These are phyloP conservation scores for Cynanchum wilfordii DNA, from an alignment of 257 asterid genomes.

Conservation along the genomic window DNA sequence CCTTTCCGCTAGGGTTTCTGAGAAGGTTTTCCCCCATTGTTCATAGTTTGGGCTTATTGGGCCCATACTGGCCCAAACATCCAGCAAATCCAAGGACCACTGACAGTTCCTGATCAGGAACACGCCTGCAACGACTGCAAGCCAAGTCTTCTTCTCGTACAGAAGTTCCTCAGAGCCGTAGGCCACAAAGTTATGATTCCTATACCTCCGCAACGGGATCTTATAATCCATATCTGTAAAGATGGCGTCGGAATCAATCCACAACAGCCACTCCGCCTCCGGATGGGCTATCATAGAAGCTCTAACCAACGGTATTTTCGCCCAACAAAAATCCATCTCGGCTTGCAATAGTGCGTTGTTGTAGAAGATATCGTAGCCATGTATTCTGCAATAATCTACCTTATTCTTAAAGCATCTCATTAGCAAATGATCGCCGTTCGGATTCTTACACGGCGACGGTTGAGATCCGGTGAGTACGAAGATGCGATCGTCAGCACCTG, in stretches of 20 bases:
- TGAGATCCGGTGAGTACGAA: slow-evolving; percentile 66
- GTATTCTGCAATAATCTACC: slow-evolving; percentile 59
- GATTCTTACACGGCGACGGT: slow-evolving; percentile 48
- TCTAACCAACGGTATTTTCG: slow-evolving; percentile 16
- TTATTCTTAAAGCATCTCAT: slow-evolving; percentile 64
- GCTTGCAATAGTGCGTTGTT: slow-evolving; percentile 32
- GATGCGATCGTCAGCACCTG: slow-evolving; percentile 26
- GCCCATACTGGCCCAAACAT: slow-evolving; percentile 14
- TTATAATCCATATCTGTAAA: slow-evolving; percentile 14
- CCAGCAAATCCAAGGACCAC: slow-evolving; percentile 14
- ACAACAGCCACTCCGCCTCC: slow-evolving; percentile 6
- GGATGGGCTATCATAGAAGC: slow-evolving; percentile 14
- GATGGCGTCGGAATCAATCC: slow-evolving; percentile 15
- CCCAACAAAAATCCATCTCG: slow-evolving; percentile 15
- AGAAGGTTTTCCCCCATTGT: slow-evolving; percentile 20
- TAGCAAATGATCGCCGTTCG: slow-evolving; percentile 48
- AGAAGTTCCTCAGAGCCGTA: not conserved
- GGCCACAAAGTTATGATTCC: not conserved
- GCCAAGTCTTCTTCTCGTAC: slow-evolving; percentile 12
- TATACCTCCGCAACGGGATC: slow-evolving; percentile 13
- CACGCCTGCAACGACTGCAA: not conserved
- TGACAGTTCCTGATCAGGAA: slow-evolving; percentile 16
- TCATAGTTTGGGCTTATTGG: slow-evolving; percentile 20
- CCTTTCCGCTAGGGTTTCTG: slow-evolving; percentile 24
- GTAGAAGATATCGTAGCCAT: slow-evolving; percentile 48